A percentile compares a stretch with the other conserved stretches of the same genome.
Evolutionary conservation across 441 rosid genomes (phyloP).

Genomic region (Populus hybrid): DNA sequence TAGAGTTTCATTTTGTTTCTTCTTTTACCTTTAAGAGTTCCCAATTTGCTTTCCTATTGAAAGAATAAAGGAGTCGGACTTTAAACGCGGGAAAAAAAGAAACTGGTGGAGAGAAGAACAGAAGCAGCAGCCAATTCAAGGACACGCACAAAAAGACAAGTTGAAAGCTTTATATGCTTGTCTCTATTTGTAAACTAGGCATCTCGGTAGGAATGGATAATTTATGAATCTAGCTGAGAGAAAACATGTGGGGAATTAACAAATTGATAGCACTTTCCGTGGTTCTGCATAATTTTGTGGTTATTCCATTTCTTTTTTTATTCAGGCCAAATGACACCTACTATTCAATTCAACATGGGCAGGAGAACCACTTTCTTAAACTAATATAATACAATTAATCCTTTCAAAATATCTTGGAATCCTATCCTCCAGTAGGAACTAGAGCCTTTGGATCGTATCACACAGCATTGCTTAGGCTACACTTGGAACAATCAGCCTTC

Average conservation of each 20-base stretch:
- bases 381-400: conserved; percentile 8
- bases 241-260: not conserved
- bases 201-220: not conserved
- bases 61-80: conserved; percentile 10
- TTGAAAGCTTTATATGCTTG: conserved; percentile 3
- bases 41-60: conserved; percentile 15
- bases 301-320: not conserved
- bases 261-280: not conserved
- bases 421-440: not conserved
- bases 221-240: not conserved
- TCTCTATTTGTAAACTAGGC: not conserved
- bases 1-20: no score
- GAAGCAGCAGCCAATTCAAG: not conserved
- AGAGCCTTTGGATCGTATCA: not conserved
- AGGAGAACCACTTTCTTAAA: not conserved
- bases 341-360: not conserved
- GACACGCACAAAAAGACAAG: conserved; percentile 5
- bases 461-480: not conserved
- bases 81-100: not conserved
- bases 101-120: conserved; percentile 6
- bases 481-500: not conserved
- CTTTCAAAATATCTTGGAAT: not conserved
- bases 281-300: not conserved
- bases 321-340: not conserved
- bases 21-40: conserved; percentile 8